These are phyloP conservation scores for Scheffersomyces coipomensis DNA, from an alignment of 805 yeast species.

Conservation along the genomic window DNA sequence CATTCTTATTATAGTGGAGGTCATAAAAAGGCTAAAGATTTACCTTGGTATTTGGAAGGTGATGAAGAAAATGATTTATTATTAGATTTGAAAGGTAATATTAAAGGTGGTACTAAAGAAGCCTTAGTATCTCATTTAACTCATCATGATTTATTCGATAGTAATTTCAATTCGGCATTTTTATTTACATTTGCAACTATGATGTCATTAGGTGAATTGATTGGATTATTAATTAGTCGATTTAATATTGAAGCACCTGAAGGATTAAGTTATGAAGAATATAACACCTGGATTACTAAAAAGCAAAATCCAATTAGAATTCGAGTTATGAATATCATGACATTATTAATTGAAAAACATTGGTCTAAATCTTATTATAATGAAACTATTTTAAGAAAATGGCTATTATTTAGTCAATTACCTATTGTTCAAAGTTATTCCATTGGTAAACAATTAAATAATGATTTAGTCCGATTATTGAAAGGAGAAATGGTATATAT, in stretches of 20 bases:
- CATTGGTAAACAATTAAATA: constrained; percentile 25
- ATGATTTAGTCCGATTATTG: constrained; percentile 21
- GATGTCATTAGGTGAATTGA: constrained; percentile 61
- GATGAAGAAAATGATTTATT: constrained; percentile 57
- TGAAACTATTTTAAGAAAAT: constrained; percentile 33
- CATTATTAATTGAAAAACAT: constrained; percentile 61
- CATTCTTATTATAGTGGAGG: constrained; percentile 31
- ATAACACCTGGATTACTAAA: constrained; percentile 69
- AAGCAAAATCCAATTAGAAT: constrained; percentile 67
- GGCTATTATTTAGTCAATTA: constrained; percentile 29
- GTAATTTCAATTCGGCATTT: constrained; percentile 65
- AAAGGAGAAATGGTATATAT: constrained; percentile 28
- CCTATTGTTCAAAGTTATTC: constrained; percentile 21
- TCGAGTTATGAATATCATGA: constrained; percentile 66
- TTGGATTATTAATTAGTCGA: constrained; percentile 58
- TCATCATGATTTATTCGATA: constrained; percentile 63
- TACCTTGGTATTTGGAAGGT: constrained; percentile 72
- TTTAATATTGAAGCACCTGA: constrained; percentile 81
- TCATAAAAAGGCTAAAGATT: constrained; percentile 35
- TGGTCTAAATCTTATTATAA: constrained; percentile 67
- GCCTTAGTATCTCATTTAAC: constrained; percentile 82
- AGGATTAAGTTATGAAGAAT: constrained; percentile 80
- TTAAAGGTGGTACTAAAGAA: constrained; percentile 80
- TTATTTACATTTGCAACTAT: constrained; percentile 76
- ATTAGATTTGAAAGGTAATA: constrained; percentile 65